Evolutionary conservation across 106 monocot genomes (phyloP).

Genomic region (Xerophyta viscosa): DNA sequence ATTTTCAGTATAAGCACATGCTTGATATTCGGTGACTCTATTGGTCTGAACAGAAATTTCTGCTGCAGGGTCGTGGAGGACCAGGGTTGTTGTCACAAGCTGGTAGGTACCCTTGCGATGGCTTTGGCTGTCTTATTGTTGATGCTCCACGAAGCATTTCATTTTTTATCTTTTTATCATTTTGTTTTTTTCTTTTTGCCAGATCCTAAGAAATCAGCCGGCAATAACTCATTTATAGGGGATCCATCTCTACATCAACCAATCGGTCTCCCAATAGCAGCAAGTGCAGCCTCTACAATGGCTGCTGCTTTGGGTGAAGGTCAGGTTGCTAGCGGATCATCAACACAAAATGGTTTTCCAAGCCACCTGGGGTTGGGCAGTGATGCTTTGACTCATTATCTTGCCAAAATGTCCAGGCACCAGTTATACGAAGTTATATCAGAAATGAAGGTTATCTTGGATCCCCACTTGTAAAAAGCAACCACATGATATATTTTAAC

Average conservation of each 20-base stretch:
- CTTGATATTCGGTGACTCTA: not conserved
- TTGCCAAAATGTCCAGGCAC: constrained; percentile 69
- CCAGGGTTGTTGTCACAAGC: constrained; percentile 56
- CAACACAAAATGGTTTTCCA: constrained; percentile 25
- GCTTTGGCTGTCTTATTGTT: constrained; percentile 5
- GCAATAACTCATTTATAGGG: constrained; percentile 22
- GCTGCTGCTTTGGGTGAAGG: constrained; percentile 56
- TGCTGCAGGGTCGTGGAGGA: constrained; percentile 85
- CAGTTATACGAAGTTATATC: constrained; percentile 61
- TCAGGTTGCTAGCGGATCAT: constrained; percentile 29
- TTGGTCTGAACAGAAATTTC: not conserved
- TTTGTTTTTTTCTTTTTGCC: constrained; percentile 6
- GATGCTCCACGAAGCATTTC: not conserved
- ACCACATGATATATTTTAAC: not conserved
- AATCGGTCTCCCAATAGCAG: constrained; percentile 49
- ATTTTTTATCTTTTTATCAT: constrained; percentile 1
- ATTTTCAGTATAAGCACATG: not conserved
- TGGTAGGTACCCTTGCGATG: constrained; percentile 24
- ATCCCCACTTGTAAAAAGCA: not conserved
- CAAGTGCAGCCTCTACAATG: constrained; percentile 59
- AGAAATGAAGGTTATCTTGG: constrained; percentile 68
- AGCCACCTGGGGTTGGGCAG: constrained; percentile 31
- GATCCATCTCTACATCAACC: constrained; percentile 60
- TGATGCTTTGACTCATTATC: constrained; percentile 72
- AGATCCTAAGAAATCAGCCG: constrained; percentile 39